A percentile compares a stretch with the other conserved stretches of the same genome.
phyloP scores from a whole-genome alignment of 2,329 filamentous ascomycete genomes.

The Paraphaeosphaeria sporulosa region DNA sequence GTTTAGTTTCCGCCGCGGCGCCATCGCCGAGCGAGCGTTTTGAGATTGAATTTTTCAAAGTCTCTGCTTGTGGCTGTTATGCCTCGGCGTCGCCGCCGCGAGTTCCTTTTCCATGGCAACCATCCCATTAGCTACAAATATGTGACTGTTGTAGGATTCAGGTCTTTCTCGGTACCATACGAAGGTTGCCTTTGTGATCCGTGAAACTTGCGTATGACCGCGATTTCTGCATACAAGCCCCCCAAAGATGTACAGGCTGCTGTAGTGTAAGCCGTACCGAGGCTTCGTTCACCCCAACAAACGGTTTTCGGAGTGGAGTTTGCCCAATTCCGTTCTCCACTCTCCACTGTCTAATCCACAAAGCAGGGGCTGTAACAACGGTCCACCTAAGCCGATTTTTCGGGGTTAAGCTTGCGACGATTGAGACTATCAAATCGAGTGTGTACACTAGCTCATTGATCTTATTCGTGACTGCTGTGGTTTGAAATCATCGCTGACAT shows the following conservation, averaged over 20 bases:
- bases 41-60: neutral
- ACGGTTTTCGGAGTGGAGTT: neutral
- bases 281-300: neutral
- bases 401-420: neutral
- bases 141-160: neutral
- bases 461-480: too few relatives aligned
- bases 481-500: too few relatives aligned
- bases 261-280: neutral
- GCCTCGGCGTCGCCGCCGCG: neutral
- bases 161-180: neutral
- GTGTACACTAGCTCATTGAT: too few relatives aligned
- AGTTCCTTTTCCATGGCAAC: neutral
- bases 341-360: neutral
- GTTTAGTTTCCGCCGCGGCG: constrained; percentile 1
- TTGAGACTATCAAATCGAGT: neutral
- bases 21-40: neutral
- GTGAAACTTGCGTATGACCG: too few relatives aligned
- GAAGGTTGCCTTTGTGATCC: too few relatives aligned
- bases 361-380: neutral
- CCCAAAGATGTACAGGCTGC: too few relatives aligned
- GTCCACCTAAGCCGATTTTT: neutral
- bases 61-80: neutral
- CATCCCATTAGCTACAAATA: neutral
- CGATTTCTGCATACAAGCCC: too few relatives aligned
- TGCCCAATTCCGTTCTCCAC: neutral